These are phyloP conservation scores for Ascoidea tarda DNA, from an alignment of 805 yeast genomes.

Conservation along the genomic window DNA sequence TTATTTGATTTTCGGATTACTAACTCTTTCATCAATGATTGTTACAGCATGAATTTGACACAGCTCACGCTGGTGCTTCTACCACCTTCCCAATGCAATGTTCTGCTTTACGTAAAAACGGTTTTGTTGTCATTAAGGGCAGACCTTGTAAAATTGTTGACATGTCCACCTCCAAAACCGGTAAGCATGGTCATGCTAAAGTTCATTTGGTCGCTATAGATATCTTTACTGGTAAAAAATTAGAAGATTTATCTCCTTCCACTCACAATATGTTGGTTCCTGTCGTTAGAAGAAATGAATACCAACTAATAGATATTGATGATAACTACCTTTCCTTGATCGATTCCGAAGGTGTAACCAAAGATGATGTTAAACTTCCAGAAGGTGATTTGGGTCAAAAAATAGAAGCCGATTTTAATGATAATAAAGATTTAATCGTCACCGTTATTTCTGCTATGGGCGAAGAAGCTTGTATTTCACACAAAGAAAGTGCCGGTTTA, in stretches of 20 bases:
- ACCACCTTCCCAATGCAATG: conserved; percentile 98
- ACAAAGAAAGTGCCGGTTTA: conserved; percentile 84
- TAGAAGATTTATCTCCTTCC: conserved; percentile 99
- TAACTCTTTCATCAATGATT: too few species aligned
- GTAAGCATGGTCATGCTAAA: conserved; percentile 99
- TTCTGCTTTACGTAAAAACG: conserved; percentile 99
- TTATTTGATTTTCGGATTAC: too few species aligned
- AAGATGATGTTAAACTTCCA: conserved; percentile 98
- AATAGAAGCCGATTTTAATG: conserved; percentile 87
- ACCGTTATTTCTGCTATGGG: conserved; percentile 98
- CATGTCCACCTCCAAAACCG: conserved; percentile 99
- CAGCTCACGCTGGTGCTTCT: conserved; percentile 99
- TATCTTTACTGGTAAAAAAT: conserved; percentile 98
- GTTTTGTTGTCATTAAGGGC: conserved; percentile 95
- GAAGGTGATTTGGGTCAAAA: conserved; percentile 96
- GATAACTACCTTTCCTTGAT: conserved; percentile 95
- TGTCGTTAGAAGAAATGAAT: conserved; percentile 91
- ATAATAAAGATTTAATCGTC: conserved; percentile 94
- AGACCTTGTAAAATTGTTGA: conserved; percentile 99
- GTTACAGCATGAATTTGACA: conserved; percentile 78
- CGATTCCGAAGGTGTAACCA: conserved; percentile 96
- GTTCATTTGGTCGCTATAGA: conserved; percentile 98
- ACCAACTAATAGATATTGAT: conserved; percentile 93
- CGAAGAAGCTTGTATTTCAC: conserved; percentile 98
- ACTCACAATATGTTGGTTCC: conserved; percentile 99